phyloP scores from a whole-genome alignment of 441 rosid genomes.

The Eruca vesicaria region DNA sequence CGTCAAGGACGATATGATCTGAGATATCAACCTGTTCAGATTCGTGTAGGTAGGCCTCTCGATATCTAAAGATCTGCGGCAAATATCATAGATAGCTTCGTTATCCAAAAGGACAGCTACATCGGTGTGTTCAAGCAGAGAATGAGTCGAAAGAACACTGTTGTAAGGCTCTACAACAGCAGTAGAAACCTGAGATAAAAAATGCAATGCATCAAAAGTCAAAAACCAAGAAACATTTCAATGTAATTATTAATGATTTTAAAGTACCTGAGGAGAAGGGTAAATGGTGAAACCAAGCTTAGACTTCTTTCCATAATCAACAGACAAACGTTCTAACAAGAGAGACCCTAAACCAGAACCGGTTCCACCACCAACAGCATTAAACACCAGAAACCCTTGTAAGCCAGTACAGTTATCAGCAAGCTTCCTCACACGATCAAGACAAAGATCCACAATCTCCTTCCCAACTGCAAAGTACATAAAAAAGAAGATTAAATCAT shows the following conservation, averaged over 20 bases:
- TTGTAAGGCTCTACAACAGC: slow-evolving; percentile 96
- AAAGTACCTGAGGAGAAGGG: slow-evolving; percentile 90
- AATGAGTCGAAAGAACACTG: slow-evolving; percentile 89
- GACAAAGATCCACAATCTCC: slow-evolving; percentile 88
- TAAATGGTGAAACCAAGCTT: slow-evolving; percentile 90
- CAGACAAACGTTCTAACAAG: slow-evolving; percentile 83
- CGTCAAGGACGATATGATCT: slow-evolving; percentile 83
- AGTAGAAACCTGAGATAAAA: slow-evolving; percentile 66
- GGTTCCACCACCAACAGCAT: slow-evolving; percentile 96
- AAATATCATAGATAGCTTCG: slow-evolving; percentile 92
- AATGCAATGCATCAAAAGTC: neutral
- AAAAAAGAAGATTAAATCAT: neutral
- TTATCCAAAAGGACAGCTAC: slow-evolving; percentile 88
- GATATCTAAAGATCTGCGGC: slow-evolving; percentile 80
- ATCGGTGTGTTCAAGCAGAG: slow-evolving; percentile 93
- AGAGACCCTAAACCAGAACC: slow-evolving; percentile 90
- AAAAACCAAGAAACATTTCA: neutral
- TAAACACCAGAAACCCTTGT: slow-evolving; percentile 88
- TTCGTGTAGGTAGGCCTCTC: slow-evolving; percentile 93
- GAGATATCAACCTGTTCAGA: slow-evolving; percentile 86
- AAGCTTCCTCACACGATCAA: slow-evolving; percentile 80
- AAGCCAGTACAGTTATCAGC: slow-evolving; percentile 92
- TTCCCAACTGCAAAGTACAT: slow-evolving; percentile 63
- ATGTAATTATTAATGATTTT: neutral
- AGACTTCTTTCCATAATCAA: slow-evolving; percentile 89